Percentiles rank a stretch among this genome's conserved stretches.
phyloP scores from a whole-genome alignment of 1,139 yeast species.

The Yamadazyma triangularis region DNA sequence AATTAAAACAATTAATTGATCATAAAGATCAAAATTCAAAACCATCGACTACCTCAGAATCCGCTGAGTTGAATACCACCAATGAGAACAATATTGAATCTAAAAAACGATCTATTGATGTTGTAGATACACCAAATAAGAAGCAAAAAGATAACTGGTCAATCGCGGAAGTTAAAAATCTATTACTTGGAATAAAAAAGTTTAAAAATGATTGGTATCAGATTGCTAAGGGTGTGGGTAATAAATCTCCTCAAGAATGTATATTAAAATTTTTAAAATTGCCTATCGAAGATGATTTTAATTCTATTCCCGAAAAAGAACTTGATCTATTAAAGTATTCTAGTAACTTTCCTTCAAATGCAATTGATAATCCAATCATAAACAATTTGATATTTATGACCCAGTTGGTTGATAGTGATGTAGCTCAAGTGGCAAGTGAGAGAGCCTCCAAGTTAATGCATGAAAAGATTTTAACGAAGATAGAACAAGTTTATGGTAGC shows the following conservation, averaged over 20 bases:
- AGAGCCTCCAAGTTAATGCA: conserved; percentile 60
- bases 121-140: conserved; percentile 13
- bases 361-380: conserved; percentile 88
- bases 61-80: not conserved
- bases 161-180: conserved; percentile 49
- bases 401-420: conserved; percentile 80
- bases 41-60: not conserved
- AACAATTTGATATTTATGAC: conserved; percentile 86
- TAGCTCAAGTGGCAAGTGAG: conserved; percentile 76
- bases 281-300: conserved; percentile 75
- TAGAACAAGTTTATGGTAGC: conserved; percentile 17
- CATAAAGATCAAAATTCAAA: conserved; percentile 1
- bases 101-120: conserved; percentile 2
- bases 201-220: conserved; percentile 70
- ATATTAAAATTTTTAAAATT: conserved; percentile 72
- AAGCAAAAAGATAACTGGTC: conserved; percentile 62
- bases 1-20: conserved; percentile 47
- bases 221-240: conserved; percentile 58
- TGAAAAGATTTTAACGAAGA: conserved; percentile 38
- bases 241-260: conserved; percentile 75
- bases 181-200: conserved; percentile 60
- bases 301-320: conserved; percentile 45
- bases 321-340: conserved; percentile 69
- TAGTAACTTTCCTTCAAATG: conserved; percentile 76
- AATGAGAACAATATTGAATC: not conserved